phyloP scores from a whole-genome alignment of 345 rosid species.

The Aquilaria malaccensis region DNA sequence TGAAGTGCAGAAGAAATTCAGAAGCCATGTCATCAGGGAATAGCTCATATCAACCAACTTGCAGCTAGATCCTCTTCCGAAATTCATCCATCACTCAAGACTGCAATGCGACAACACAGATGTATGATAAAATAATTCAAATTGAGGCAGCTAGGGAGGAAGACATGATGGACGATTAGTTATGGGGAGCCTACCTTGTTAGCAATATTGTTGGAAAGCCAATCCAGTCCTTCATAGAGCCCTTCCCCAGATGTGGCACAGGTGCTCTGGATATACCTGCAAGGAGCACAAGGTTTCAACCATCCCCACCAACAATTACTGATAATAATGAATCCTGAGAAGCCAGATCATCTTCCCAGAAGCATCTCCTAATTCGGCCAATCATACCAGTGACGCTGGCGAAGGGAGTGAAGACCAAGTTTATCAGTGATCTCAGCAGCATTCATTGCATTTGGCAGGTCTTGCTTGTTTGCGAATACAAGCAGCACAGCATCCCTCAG shows the following conservation, averaged over 20 bases:
- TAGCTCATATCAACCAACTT: too few relatives aligned
- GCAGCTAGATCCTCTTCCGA: neutral
- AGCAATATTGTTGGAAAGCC: conserved; percentile 80
- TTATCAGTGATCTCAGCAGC: conserved; percentile 85
- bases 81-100: conserved; percentile 9
- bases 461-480: conserved; percentile 86
- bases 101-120: conserved; percentile 10
- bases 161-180: neutral
- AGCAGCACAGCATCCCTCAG: conserved; percentile 92
- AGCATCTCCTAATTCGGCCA: too few relatives aligned
- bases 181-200: conserved; percentile 33
- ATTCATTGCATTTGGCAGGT: conserved; percentile 84
- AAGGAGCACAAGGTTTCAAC: neutral
- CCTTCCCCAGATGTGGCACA: conserved; percentile 42
- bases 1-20: conserved; percentile 7
- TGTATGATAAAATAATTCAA: neutral
- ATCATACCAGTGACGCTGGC: conserved; percentile 59
- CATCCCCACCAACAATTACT: neutral
- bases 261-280: conserved; percentile 73
- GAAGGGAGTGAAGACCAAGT: conserved; percentile 67
- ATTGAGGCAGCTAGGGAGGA: neutral
- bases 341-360: too few relatives aligned
- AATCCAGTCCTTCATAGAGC: conserved; percentile 70
- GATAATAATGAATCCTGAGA: neutral
- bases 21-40: too few relatives aligned